phyloP scores from a whole-genome alignment of 1,284 basidiomycete genomes.

The Ceratobasidium sp. region DNA sequence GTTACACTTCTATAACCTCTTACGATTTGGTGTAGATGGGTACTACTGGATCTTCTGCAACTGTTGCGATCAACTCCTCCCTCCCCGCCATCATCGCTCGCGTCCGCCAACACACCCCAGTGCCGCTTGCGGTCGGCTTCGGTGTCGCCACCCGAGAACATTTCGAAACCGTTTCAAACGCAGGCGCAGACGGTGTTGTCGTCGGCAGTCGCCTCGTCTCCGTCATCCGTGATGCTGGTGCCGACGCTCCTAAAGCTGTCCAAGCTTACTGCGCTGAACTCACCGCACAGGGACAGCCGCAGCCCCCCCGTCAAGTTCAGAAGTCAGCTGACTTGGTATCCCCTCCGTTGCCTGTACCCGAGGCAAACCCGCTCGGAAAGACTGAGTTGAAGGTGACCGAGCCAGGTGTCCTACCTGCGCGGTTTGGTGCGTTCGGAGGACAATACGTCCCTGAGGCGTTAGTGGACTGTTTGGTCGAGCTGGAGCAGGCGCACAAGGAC shows the following conservation, averaged over 20 bases:
- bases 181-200: constrained; percentile 96
- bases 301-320: constrained; percentile 54
- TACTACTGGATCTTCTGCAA: constrained; percentile 91
- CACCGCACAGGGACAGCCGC: constrained; percentile 67
- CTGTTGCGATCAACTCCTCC: constrained; percentile 76
- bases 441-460: constrained; percentile 97
- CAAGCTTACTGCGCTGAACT: constrained; percentile 79
- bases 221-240: constrained; percentile 76
- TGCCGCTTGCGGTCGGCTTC: constrained; percentile 96
- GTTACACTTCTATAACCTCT: background rate
- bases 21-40: constrained; percentile 81
- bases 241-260: constrained; percentile 63
- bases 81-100: constrained; percentile 85
- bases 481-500: constrained; percentile 90
- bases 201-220: constrained; percentile 90
- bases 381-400: constrained; percentile 55
- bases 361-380: constrained; percentile 47
- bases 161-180: constrained; percentile 85
- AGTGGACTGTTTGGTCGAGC: constrained; percentile 89
- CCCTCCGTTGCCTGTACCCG: constrained; percentile 49
- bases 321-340: constrained; percentile 42
- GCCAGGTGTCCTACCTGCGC: constrained; percentile 73
- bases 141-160: constrained; percentile 95
- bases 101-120: constrained; percentile 77
- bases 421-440: constrained; percentile 97